Percentiles rank a stretch among this genome's conserved stretches.
Conservation (phyloP, 768 basidiomycete genomes). For the Lactifluus piperatus region DNA sequence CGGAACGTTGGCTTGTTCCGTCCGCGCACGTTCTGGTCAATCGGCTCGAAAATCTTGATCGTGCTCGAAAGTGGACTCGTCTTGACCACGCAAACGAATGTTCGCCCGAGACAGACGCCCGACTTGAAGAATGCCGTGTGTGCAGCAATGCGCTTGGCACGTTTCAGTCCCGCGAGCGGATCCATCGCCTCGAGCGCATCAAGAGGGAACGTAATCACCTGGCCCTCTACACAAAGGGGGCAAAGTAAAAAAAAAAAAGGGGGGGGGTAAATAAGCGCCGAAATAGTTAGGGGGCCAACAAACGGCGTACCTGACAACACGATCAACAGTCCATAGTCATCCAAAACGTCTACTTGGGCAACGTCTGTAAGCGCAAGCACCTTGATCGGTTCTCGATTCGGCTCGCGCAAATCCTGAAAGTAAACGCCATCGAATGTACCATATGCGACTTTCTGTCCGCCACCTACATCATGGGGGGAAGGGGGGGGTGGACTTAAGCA, state of each 20-base stretch:
- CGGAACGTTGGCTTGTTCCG: conserved; percentile 87
- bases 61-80: conserved; percentile 91
- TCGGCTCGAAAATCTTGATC: conserved; percentile 94
- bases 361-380: conserved; percentile 87
- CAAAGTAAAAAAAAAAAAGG: not conserved
- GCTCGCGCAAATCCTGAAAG: conserved; percentile 76
- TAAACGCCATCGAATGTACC: conserved; percentile 99
- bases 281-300: not conserved
- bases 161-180: conserved; percentile 82
- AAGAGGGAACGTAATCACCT: conserved; percentile 92
- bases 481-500: not conserved
- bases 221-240: conserved; percentile 53
- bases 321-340: conserved; percentile 90
- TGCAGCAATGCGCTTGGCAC: conserved; percentile 90
- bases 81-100: conserved; percentile 95
- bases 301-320: conserved; percentile 82
- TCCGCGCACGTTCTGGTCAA: conserved; percentile 78
- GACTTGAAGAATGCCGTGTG: conserved; percentile 99
- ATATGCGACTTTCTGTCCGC: conserved; percentile 80
- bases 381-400: conserved; percentile 75
- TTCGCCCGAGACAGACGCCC: conserved; percentile 82
- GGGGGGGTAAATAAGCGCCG: not conserved
- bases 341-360: conserved; percentile 90
- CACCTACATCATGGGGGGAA: conserved; percentile 37
- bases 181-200: conserved; percentile 88